phyloP scores from a whole-genome alignment of 805 yeast species.

The Saccharomycopsis fodiens region DNA sequence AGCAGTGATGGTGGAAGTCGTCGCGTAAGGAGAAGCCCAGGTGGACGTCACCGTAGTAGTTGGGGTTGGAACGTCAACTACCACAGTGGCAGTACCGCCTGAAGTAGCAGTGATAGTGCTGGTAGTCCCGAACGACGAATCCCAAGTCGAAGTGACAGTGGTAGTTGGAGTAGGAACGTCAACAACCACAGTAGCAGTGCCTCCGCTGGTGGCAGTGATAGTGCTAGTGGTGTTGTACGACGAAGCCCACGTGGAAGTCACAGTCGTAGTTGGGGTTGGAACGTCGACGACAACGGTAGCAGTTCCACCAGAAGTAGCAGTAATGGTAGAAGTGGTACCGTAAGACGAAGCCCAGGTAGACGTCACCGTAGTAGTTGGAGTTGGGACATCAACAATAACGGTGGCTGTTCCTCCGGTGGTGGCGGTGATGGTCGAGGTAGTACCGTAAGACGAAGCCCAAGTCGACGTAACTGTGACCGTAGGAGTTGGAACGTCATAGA shows the following conservation, averaged over 20 bases:
- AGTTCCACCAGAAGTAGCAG: too few relatives aligned
- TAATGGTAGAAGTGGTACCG: background rate
- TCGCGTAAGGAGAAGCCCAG: background rate
- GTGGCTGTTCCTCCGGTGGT: background rate
- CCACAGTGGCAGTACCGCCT: background rate
- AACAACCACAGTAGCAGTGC: conserved; percentile 26
- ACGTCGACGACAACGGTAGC: background rate
- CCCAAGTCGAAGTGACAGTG: conserved; percentile 93
- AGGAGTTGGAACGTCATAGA: background rate
- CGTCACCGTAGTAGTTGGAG: background rate
- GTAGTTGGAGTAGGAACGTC: conserved; percentile 91
- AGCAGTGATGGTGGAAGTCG: background rate
- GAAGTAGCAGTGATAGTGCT: conserved; percentile 31
- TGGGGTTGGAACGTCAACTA: conserved; percentile 1
- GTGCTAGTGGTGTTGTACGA: background rate
- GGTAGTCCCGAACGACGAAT: conserved; percentile 94
- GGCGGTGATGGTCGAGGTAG: background rate
- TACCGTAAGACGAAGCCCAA: background rate
- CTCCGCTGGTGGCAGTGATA: background rate
- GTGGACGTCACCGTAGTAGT: background rate
- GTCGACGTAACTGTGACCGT: background rate
- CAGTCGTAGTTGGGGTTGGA: background rate
- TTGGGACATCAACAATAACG: background rate
- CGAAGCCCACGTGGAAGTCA: background rate
- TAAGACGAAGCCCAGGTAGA: background rate